Conservation (phyloP, 352 stramenopile genomes). For the Pythium volutum region DNA sequence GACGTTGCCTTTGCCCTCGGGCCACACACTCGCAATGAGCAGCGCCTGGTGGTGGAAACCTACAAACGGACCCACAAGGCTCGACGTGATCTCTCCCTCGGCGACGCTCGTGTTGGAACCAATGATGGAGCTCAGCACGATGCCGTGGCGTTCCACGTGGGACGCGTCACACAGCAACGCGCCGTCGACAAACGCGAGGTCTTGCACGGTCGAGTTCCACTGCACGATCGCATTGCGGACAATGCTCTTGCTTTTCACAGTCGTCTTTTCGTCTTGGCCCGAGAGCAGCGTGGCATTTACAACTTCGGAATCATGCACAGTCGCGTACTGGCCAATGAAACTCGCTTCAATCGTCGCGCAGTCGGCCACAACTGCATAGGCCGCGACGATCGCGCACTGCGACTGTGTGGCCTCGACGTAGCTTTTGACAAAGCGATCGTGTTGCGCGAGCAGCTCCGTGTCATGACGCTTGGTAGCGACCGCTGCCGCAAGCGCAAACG, state of each 20-base stretch:
- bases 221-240: slow-evolving; percentile 68
- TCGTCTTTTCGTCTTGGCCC: slow-evolving; percentile 37
- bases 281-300: slow-evolving; percentile 67
- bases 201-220: slow-evolving; percentile 64
- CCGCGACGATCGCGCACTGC: slow-evolving; percentile 50
- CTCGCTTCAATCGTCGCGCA: slow-evolving; percentile 58
- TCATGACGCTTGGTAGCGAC: slow-evolving; percentile 47
- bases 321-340: slow-evolving; percentile 62
- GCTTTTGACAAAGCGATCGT: slow-evolving; percentile 48
- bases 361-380: slow-evolving; percentile 47
- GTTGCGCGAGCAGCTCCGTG: slow-evolving; percentile 33
- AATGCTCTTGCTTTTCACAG: slow-evolving; percentile 54
- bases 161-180: slow-evolving; percentile 78
- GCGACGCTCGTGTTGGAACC: slow-evolving; percentile 84
- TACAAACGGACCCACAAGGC: slow-evolving; percentile 92
- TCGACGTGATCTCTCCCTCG: slow-evolving; percentile 89
- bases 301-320: slow-evolving; percentile 64
- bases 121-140: slow-evolving; percentile 85
- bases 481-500: slow-evolving; percentile 48
- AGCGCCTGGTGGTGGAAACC: slow-evolving; percentile 94
- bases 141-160: slow-evolving; percentile 75
- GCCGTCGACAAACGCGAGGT: slow-evolving; percentile 58
- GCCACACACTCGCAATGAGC: slow-evolving; percentile 91
- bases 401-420: slow-evolving; percentile 46
- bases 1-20: slow-evolving; percentile 91